Evolutionary conservation across 495 filamentous ascomycete genomes (phyloP), one percentile per base, ranked within the genome.

Genomic region (Aeminium ludgeri): DNA sequence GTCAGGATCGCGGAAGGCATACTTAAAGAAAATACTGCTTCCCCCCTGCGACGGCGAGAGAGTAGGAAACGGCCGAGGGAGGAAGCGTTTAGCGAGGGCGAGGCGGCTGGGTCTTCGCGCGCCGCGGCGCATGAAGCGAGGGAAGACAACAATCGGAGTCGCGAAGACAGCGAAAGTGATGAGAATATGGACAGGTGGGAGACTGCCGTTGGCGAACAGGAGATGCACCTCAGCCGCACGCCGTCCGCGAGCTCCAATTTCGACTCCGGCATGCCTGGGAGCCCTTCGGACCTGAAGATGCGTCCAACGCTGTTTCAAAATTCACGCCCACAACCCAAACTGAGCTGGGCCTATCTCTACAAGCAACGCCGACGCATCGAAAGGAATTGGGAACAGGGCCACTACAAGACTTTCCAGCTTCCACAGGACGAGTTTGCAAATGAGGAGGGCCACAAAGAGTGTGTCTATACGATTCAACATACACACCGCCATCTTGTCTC

Each of bases 401-500:
- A 73, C 28, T 94, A 67, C 54, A 74, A 67, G 5, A 91, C 82
- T 47, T 96, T 96, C 56, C 82, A 86, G 57, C 68, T 97, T 6
- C 89, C 89, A 2, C 82, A 91, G 44, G 83, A 82, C 0, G 67
- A 78, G 28, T 66, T 86, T 50, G n/a, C n/a, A n/a, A 71, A 73
- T 20, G 73, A 83, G 19, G 89, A 96, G 53, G 82, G 80, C 2
- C 89, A 97, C 51, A 65, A 60, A 8, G 89, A 97, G 52, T 96
- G 87, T 56, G 86, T 97, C 29, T 97, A 97, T 62, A 86, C 82
- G 6, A 78, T 97, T 23, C 86, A 96, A 53, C 91, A 82, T 53
- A 76, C 76, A 31, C 66, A 79, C 0, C 78, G 82, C 34, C 91
- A 78, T 58, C 72, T 99, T 10, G 87, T 96, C 36, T 94, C 85